phyloP scores from a whole-genome alignment of 176 grass and related monocot genomes.

The Oryza punctata region DNA sequence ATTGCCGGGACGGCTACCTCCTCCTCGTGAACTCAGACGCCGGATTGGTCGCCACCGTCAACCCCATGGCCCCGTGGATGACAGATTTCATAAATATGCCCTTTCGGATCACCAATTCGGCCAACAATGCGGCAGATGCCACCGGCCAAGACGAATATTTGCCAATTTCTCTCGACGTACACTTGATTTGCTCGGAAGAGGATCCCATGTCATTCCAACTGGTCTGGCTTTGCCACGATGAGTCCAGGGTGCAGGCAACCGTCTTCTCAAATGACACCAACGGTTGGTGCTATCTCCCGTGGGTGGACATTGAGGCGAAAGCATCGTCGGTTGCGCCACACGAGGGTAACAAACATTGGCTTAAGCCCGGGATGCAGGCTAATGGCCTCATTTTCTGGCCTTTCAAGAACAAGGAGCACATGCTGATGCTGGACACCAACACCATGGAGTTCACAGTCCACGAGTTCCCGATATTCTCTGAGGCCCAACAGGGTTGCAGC shows the following conservation, averaged over 20 bases:
- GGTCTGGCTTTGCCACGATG: neutral
- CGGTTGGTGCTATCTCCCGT: neutral
- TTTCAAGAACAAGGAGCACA: neutral
- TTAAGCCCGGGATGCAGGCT: neutral
- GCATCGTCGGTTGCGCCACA: neutral
- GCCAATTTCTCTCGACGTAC: neutral
- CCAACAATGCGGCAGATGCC: no score
- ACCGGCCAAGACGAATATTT: neutral
- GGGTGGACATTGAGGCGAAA: neutral
- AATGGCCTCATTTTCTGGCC: neutral
- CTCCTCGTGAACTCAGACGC: no score
- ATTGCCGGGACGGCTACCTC: no score
- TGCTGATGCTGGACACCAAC: neutral
- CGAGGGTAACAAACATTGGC: neutral
- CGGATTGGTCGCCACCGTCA: neutral
- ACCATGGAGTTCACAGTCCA: neutral
- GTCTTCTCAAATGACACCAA: constrained; percentile 11
- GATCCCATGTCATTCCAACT: neutral
- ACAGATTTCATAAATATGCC: no score
- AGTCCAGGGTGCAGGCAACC: neutral
- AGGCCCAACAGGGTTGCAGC: no score
- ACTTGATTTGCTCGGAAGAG: neutral
- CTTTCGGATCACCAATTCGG: no score
- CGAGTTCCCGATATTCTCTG: no score
- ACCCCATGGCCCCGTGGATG: neutral